Percentiles rank a stretch among this genome's conserved stretches.
phyloP scores from a whole-genome alignment of 1,139 yeast species.

The Candida anutae region DNA sequence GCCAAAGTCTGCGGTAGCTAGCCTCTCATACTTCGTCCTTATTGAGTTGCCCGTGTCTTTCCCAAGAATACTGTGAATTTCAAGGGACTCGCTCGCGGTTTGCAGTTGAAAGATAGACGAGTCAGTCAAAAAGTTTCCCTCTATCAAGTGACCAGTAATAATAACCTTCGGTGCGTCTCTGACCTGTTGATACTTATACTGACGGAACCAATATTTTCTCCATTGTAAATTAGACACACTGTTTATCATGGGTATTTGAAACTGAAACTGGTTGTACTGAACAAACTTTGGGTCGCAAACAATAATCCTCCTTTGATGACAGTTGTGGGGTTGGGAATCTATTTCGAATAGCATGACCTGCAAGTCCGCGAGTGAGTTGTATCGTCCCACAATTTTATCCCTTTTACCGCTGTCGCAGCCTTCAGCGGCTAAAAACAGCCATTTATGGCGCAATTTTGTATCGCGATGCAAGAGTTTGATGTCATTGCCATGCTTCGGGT shows the following conservation, averaged over 20 bases:
- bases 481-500: too few species aligned
- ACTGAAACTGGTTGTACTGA: conserved; percentile 1
- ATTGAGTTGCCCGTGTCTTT: not conserved
- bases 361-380: too few species aligned
- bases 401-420: not conserved
- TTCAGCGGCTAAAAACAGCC: too few species aligned
- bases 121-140: not conserved
- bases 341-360: too few species aligned
- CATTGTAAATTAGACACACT: conserved; percentile 3
- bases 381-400: conserved; percentile 1
- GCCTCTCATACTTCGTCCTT: not conserved
- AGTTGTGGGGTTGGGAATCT: too few species aligned
- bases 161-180: not conserved
- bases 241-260: conserved; percentile 2
- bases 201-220: conserved; percentile 7
- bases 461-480: too few species aligned
- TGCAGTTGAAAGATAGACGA: not conserved
- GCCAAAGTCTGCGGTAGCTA: not conserved
- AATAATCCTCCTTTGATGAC: too few species aligned
- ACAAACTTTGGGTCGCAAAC: conserved; percentile 1
- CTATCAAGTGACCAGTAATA: not conserved
- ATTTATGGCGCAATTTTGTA: too few species aligned
- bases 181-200: not conserved
- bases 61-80: not conserved
- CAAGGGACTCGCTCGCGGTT: not conserved